Conservation (phyloP, 257 asterid genomes). For the Cynanchum wilfordii region DNA sequence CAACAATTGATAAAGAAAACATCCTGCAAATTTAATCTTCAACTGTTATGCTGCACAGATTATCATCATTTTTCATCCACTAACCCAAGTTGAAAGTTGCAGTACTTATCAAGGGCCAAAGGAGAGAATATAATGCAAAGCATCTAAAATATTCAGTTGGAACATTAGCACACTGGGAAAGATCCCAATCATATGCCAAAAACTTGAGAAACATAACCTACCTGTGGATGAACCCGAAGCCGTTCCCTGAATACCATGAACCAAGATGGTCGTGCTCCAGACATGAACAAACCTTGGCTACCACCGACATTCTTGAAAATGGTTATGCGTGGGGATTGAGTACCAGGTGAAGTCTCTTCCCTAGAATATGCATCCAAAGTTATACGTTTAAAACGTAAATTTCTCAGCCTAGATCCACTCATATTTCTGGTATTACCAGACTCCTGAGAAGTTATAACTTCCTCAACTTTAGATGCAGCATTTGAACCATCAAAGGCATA, state of each 20-base stretch:
- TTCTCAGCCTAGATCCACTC: conserved; percentile 79
- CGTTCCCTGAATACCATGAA: conserved; percentile 92
- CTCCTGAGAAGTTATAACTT: conserved; percentile 33
- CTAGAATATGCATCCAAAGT: conserved; percentile 63
- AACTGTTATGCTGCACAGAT: not conserved
- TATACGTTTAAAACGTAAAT: conserved; percentile 75
- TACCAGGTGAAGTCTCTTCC: conserved; percentile 73
- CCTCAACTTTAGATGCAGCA: conserved; percentile 51
- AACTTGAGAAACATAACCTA: conserved; percentile 29
- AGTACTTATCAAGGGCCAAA: not conserved
- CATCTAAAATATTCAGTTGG: not conserved
- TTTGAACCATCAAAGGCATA: conserved; percentile 70
- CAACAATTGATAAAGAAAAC: not conserved
- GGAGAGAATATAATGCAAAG: not conserved
- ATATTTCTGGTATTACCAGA: conserved; percentile 36
- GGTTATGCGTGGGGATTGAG: conserved; percentile 54
- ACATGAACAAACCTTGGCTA: conserved; percentile 73
- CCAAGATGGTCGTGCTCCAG: conserved; percentile 91
- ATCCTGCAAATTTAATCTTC: not conserved
- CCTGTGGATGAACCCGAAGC: conserved; percentile 92
- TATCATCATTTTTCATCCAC: not conserved
- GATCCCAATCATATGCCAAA: not conserved
- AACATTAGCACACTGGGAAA: not conserved
- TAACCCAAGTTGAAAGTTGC: not conserved
- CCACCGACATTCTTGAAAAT: conserved; percentile 87